These are phyloP conservation scores for Exophiala mesophila DNA, from an alignment of 2,329 filamentous ascomycete species.

Conservation along the genomic window DNA sequence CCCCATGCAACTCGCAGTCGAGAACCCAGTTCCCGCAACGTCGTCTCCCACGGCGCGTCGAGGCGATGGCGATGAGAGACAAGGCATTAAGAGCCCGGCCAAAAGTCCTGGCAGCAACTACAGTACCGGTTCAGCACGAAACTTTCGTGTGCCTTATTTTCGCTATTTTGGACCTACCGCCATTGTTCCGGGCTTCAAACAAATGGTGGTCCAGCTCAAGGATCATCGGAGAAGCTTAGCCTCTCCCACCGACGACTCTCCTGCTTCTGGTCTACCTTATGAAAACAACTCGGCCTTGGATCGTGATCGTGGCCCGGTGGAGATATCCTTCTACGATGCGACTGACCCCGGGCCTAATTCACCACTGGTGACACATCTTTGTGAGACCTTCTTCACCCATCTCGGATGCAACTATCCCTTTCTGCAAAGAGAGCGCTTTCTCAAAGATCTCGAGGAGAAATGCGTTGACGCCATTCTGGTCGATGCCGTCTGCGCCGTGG, in stretches of 20 bases:
- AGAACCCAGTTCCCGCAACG: neutral
- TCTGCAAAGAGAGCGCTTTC: slow-evolving; percentile 65
- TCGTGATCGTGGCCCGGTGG: slow-evolving; percentile 11
- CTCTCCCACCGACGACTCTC: slow-evolving; percentile 16
- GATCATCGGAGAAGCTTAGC: slow-evolving; percentile 16
- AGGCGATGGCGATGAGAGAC: slow-evolving; percentile 3
- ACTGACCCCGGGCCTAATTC: slow-evolving; percentile 67
- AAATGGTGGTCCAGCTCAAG: slow-evolving; percentile 60
- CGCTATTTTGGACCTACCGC: slow-evolving; percentile 86
- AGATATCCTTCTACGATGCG: slow-evolving; percentile 68
- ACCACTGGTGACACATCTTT: slow-evolving; percentile 68
- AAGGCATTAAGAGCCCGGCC: neutral
- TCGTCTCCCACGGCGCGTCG: neutral
- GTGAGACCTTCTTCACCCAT: slow-evolving; percentile 75
- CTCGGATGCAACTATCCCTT: slow-evolving; percentile 85
- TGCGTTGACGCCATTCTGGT: slow-evolving; percentile 78
- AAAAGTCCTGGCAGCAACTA: slow-evolving; percentile 32
- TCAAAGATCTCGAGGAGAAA: slow-evolving; percentile 73
- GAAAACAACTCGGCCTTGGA: slow-evolving; percentile 6
- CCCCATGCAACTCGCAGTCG: neutral
- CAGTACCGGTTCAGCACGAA: slow-evolving; percentile 45
- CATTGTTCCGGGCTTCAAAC: slow-evolving; percentile 86
- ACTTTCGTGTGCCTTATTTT: slow-evolving; percentile 74
- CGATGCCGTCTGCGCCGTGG: slow-evolving; percentile 76
- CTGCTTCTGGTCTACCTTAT: slow-evolving; percentile 12